Base-by-base conservation (phyloP, 257 asterid species). In the Cinchona pubescens region DNA sequence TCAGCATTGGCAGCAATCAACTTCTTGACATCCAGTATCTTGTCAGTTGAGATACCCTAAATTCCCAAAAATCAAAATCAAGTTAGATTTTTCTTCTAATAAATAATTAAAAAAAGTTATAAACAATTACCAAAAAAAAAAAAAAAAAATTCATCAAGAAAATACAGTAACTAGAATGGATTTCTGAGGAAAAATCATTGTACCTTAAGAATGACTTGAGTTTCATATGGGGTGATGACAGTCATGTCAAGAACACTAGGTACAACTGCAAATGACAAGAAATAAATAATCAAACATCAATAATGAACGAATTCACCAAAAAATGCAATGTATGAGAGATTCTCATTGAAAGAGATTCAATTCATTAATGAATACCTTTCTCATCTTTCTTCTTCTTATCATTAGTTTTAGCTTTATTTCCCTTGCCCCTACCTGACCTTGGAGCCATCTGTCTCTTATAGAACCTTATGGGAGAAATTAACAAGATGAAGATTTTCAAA, bases 351-450 rank as follows among this genome's bases (percentile, higher is more conserved):
- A 29, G 15, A 61, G 27, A 21, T 15, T 14, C 27, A 12, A 60
- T 37, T 65, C 69, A 35, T 7, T 48, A 1, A 29, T 45, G 43
- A 63, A 8, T 2, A 91, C 99, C 96, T 82, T 91, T 95, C 79
- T 95, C 99, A 78, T 95, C 99, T 79, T 91, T 95, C 92, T 91
- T 95, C 96, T 85, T 95, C 90, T 86, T 93, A 49, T 95, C 98
- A 65, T 40, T n/a, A n/a, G 85, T 70, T 86, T 86, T 95, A 27
- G 92, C 49, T 82, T 87, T 92, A 82, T 76, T 87, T 65, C 96
- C 96, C 72, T 86, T 92, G 32, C 96, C 87, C 83, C 85, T 90
- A 35, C 97, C 88, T n/a, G 99, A 88, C 90, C 90, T 92, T 38
- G 99, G 99, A 76, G 99, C 98, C 99, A 95, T 76, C 58, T 27